phyloP scores from a whole-genome alignment of 257 asterid genomes.

The Solanum sejunctum region DNA sequence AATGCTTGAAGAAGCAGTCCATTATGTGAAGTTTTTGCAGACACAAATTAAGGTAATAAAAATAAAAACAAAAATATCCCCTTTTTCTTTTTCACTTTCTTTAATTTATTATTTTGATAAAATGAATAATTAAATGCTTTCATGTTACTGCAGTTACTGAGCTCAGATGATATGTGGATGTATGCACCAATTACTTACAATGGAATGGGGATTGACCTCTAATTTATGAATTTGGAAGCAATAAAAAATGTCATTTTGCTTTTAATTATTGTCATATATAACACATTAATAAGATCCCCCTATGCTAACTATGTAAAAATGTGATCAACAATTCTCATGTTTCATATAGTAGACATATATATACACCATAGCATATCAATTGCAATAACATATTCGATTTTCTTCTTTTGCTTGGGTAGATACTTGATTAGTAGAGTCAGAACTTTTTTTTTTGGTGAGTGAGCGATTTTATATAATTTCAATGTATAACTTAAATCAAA shows the following conservation, averaged over 20 bases:
- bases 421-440: neutral
- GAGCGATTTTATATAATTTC: too few relatives aligned
- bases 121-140: neutral
- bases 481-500: too few relatives aligned
- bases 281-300: neutral
- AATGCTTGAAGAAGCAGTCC: constrained; percentile 94
- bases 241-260: neutral
- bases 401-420: neutral
- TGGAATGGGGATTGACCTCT: constrained; percentile 59
- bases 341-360: neutral
- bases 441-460: too few relatives aligned
- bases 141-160: constrained; percentile 44
- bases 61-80: neutral
- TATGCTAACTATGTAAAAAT: neutral
- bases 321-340: neutral
- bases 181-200: constrained; percentile 85
- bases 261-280: neutral
- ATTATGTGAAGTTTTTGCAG: constrained; percentile 76
- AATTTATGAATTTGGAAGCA: constrained; percentile 11
- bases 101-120: neutral
- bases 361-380: neutral
- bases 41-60: constrained; percentile 67
- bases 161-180: constrained; percentile 94
- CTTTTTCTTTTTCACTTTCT: neutral
- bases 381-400: neutral